Evolutionary conservation across 139 green algal species (phyloP).

Genomic region (Volvox africanus): DNA sequence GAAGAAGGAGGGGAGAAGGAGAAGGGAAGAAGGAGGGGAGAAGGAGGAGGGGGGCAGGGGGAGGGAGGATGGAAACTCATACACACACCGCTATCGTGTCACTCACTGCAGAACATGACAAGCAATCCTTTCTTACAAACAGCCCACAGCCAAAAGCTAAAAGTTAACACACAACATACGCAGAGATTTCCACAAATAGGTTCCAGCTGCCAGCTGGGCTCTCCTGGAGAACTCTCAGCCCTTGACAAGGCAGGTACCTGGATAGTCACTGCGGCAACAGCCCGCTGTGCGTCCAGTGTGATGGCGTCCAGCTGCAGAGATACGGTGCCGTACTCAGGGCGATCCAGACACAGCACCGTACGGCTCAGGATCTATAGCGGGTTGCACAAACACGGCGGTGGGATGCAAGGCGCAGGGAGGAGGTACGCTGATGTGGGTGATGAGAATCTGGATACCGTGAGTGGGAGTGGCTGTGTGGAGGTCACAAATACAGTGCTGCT

Average conservation of each 20-base stretch:
- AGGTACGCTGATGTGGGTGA: background rate
- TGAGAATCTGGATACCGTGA: background rate
- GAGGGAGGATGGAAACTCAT: too few species aligned
- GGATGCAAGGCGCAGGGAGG: background rate
- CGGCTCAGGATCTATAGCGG: slow-evolving; percentile 30
- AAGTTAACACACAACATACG: background rate
- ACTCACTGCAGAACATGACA: background rate
- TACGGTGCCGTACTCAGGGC: slow-evolving; percentile 43
- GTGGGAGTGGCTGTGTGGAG: too few species aligned
- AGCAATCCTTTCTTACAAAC: background rate
- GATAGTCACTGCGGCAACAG: slow-evolving; percentile 44
- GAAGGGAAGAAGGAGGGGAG: background rate
- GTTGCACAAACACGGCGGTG: too few species aligned
- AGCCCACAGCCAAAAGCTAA: background rate
- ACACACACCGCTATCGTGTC: background rate
- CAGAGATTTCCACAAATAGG: background rate
- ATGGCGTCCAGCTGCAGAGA: slow-evolving; percentile 30
- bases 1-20: background rate
- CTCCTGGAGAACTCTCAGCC: background rate
- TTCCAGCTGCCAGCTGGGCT: background rate
- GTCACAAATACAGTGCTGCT: too few species aligned
- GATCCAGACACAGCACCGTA: slow-evolving; percentile 41
- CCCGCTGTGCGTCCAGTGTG: slow-evolving; percentile 22
- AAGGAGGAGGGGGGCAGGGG: background rate
- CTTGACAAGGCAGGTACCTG: background rate